phyloP scores from a whole-genome alignment of 495 filamentous ascomycete genomes.

The Aspergillus panamensis region DNA sequence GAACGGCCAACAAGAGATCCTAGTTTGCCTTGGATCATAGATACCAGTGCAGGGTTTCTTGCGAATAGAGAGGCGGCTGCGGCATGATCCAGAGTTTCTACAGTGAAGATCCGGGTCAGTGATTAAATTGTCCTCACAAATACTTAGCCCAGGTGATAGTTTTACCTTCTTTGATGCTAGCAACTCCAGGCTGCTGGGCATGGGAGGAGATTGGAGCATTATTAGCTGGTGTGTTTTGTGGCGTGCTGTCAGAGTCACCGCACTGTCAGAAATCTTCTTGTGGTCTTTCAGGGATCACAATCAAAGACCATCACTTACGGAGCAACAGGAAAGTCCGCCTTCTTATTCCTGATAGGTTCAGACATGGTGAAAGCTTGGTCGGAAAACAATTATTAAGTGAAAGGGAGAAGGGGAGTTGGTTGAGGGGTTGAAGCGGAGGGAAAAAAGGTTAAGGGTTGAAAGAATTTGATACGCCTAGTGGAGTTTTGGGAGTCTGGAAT shows the following conservation, averaged over 20 bases:
- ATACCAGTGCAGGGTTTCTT: slow-evolving; percentile 85
- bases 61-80: slow-evolving; percentile 89
- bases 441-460: slow-evolving; percentile 31
- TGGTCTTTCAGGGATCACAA: neutral
- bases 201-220: slow-evolving; percentile 97
- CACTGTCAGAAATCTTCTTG: slow-evolving; percentile 24
- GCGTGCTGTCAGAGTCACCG: slow-evolving; percentile 58
- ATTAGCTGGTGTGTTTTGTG: slow-evolving; percentile 91
- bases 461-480: slow-evolving; percentile 37
- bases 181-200: slow-evolving; percentile 89
- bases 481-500: slow-evolving; percentile 45
- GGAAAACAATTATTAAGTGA: slow-evolving; percentile 4
- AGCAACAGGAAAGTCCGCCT: slow-evolving; percentile 72
- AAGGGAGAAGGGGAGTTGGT: slow-evolving; percentile 14
- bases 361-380: slow-evolving; percentile 58
- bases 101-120: slow-evolving; percentile 5
- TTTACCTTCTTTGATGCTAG: slow-evolving; percentile 95
- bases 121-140: neutral
- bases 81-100: slow-evolving; percentile 87
- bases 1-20: slow-evolving; percentile 89
- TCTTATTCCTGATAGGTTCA: slow-evolving; percentile 88
- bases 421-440: slow-evolving; percentile 26
- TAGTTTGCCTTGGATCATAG: slow-evolving; percentile 96
- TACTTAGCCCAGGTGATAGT: slow-evolving; percentile 31
- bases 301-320: slow-evolving; percentile 59